Evolutionary conservation across 1,284 basidiomycete genomes (phyloP), one percentile per base, ranked within the genome.

Genomic region (Exsudoporus floridanus): DNA sequence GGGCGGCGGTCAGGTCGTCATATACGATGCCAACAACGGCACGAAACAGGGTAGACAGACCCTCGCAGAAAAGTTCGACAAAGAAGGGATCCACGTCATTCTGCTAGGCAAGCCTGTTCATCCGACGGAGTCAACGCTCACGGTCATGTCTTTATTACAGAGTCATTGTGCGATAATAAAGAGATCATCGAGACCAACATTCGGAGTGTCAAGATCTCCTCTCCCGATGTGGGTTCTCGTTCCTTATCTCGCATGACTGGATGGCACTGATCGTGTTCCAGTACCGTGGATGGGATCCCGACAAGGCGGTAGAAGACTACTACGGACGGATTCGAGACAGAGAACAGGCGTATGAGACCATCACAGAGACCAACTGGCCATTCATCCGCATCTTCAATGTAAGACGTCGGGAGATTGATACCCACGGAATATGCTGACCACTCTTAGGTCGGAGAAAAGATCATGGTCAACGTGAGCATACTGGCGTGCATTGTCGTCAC

Each of bases 21-120:
- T 99, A 56, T 99, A 98, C 74, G 97, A 99, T 69, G 97, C 97
- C n/a, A 99, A 99, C 70, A 98, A 99, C 65, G 93, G 94, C 1
- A 86, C 84, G 10, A 77, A 79, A 42, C 79, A 77, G 39, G 79
- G 81, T 34, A 77, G 97, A 46, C 82, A 87, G 57, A 77, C 75
- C 16, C 73, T 97, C 34, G 85, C 88, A 3, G 86, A 94, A 71
- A 92, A 86, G 73, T 98, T 97, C 65, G 86, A 89, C 70, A 81
- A 84, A 61, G 78, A 74, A 44, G 89, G 90, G 14, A 85, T 96
- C 45, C 95, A 98, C 77, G 92, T 98, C 58, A 85, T 98, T 67
- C 84, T 97, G 72, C 81, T 98, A 19, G 94, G 94, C 92, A 64
- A 58, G 85, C 72, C 2, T 23, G 10, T 25, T 35, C 39, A 18